Conservation (phyloP, 768 basidiomycete species). For the Boletus huronensis region DNA sequence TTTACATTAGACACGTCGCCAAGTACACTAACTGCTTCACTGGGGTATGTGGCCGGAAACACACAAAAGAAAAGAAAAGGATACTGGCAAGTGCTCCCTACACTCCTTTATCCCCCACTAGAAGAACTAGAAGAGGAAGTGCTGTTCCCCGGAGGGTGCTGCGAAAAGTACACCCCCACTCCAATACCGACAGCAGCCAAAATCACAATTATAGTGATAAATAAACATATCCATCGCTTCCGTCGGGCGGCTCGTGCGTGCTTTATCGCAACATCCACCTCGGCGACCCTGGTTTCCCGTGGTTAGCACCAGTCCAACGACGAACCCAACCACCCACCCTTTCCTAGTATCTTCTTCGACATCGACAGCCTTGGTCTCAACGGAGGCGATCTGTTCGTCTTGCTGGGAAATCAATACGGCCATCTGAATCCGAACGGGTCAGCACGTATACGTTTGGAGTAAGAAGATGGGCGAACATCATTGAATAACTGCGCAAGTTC, state of each 20-base stretch:
- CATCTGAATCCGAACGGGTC: constrained; percentile 51
- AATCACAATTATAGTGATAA: constrained; percentile 54
- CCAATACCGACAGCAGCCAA: constrained; percentile 41
- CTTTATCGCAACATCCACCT: constrained; percentile 65
- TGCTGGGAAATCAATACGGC: constrained; percentile 74
- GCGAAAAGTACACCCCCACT: constrained; percentile 27
- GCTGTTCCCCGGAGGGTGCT: constrained; percentile 1
- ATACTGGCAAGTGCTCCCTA: background rate
- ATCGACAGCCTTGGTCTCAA: constrained; percentile 58
- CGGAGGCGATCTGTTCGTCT: constrained; percentile 62
- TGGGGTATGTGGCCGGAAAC: constrained; percentile 1
- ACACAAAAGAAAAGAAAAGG: background rate
- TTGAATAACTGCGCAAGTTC: constrained; percentile 86
- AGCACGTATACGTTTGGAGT: background rate
- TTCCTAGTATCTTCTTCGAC: constrained; percentile 67
- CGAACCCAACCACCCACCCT: constrained; percentile 47
- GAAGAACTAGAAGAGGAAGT: constrained; percentile 1
- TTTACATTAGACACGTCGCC: background rate
- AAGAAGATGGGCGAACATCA: constrained; percentile 49
- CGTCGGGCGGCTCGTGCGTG: constrained; percentile 68
- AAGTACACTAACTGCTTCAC: background rate
- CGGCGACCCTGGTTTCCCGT: constrained; percentile 43
- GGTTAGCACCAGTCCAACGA: background rate
- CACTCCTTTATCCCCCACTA: background rate
- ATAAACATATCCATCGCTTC: constrained; percentile 86